Evolutionary conservation across 495 filamentous ascomycete species (phyloP).

Genomic region (Cercophora sp.): DNA sequence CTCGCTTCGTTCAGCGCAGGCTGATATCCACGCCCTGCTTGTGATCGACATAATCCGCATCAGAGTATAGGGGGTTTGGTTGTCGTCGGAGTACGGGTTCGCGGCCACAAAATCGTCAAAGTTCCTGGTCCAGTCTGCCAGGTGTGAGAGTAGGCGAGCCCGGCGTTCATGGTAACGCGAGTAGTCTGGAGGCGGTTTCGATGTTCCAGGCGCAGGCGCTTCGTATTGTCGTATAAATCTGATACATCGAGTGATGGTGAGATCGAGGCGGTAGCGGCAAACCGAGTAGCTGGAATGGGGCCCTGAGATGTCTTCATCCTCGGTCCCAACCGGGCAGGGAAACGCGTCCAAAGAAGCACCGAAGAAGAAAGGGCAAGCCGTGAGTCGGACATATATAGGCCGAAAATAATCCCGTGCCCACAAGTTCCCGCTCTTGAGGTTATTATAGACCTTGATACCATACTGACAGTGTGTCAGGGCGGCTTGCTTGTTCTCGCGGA

Average conservation of each 20-base stretch:
- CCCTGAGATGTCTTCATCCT: background rate
- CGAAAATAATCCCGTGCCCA: constrained; percentile 31
- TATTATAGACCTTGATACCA: constrained; percentile 32
- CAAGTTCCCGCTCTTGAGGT: constrained; percentile 7
- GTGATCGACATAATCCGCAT: constrained; percentile 22
- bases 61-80: background rate
- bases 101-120: constrained; percentile 19
- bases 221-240: constrained; percentile 26
- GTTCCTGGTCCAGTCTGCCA: constrained; percentile 23
- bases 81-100: constrained; percentile 2
- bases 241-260: constrained; percentile 24
- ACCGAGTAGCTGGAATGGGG: constrained; percentile 20
- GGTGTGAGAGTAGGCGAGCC: background rate
- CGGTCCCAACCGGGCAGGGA: constrained; percentile 16
- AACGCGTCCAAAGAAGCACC: constrained; percentile 21
- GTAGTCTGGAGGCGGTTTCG: constrained; percentile 9
- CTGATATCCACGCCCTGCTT: constrained; percentile 20
- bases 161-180: background rate
- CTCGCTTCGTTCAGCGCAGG: constrained; percentile 24
- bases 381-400: constrained; percentile 33
- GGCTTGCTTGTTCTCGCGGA: constrained; percentile 41
- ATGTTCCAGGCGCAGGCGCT: constrained; percentile 15
- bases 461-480: constrained; percentile 40
- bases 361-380: constrained; percentile 34
- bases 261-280: constrained; percentile 21